These are phyloP conservation scores for Elsinoe fawcettii DNA, from an alignment of 2,329 filamentous ascomycete genomes.

Conservation along the genomic window DNA sequence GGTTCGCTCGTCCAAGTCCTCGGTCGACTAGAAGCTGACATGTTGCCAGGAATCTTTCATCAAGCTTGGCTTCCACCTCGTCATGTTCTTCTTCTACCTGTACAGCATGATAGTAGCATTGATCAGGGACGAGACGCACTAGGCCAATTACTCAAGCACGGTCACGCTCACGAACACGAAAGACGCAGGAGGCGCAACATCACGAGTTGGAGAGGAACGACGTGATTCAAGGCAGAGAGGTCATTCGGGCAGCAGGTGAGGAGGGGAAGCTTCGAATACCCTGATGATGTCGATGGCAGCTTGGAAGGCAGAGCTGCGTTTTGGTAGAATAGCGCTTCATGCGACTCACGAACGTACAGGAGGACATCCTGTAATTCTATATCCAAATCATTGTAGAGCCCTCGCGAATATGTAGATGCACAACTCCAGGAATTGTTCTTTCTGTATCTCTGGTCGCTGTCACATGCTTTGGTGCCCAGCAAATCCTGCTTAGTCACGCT, in stretches of 20 bases:
- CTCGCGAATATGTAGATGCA: neutral
- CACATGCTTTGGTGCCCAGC: neutral
- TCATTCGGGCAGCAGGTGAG: too few species aligned
- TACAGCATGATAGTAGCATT: constrained; percentile 62
- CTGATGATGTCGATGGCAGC: neutral
- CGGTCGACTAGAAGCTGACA: constrained; percentile 16
- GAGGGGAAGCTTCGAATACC: neutral
- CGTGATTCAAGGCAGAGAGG: too few species aligned
- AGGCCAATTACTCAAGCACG: neutral
- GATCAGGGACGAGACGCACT: constrained; percentile 83
- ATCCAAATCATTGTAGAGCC: constrained; percentile 10
- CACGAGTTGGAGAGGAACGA: neutral
- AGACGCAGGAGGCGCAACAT: neutral
- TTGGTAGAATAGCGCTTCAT: neutral
- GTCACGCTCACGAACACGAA: neutral
- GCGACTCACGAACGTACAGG: neutral
- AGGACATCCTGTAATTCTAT: constrained; percentile 7
- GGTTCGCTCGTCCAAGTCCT: constrained; percentile 43
- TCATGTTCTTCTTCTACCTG: constrained; percentile 99
- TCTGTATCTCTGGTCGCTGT: neutral
- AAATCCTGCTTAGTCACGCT: constrained; percentile 13
- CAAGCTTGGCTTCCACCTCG: constrained; percentile 95
- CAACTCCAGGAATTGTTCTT: neutral
- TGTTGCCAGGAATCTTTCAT: constrained; percentile 80
- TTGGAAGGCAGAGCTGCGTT: neutral